A percentile compares a stretch with the other conserved stretches of the same genome.
Evolutionary conservation across 202 grass and related monocot species (phyloP).

Genomic region (Miscanthus sacchariflorus): DNA sequence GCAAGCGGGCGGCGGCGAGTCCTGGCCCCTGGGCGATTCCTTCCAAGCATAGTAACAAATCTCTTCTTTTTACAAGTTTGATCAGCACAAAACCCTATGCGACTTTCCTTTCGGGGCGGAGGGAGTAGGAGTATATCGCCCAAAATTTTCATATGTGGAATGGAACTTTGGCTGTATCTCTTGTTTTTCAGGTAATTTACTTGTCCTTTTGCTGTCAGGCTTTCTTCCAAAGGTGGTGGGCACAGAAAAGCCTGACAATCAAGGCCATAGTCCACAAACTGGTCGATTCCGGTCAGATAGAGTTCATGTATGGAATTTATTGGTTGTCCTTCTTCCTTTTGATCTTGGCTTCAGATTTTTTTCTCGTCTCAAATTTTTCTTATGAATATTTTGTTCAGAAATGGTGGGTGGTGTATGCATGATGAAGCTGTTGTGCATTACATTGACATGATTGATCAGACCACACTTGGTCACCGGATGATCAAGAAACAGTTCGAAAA

Average conservation of each 20-base stretch:
- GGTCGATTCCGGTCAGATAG: constrained; percentile 79
- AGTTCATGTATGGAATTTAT: constrained; percentile 78
- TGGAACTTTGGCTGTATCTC: no score
- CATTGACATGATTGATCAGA: constrained; percentile 99
- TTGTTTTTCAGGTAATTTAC: no score
- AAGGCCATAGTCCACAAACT: constrained; percentile 69
- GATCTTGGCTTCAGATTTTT: background rate
- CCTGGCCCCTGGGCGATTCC: no score
- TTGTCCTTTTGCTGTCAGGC: constrained; percentile 52
- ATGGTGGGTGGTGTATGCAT: constrained; percentile 98
- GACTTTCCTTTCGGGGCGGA: no score
- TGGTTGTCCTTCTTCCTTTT: constrained; percentile 23
- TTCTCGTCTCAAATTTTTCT: background rate
- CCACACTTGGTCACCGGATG: constrained; percentile 81
- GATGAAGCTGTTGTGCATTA: constrained; percentile 96
- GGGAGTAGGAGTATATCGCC: no score
- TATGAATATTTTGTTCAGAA: constrained; percentile 60
- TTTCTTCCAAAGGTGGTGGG: constrained; percentile 99
- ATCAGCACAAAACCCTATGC: no score
- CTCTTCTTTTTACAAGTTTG: no score
- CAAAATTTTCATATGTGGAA: no score
- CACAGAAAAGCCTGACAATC: constrained; percentile 69
- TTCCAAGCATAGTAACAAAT: no score
- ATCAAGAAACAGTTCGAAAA: constrained; percentile 92
- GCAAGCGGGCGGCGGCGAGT: no score